These are phyloP conservation scores for Volvox africanus DNA, from an alignment of 139 green algal genomes.

Conservation along the genomic window DNA sequence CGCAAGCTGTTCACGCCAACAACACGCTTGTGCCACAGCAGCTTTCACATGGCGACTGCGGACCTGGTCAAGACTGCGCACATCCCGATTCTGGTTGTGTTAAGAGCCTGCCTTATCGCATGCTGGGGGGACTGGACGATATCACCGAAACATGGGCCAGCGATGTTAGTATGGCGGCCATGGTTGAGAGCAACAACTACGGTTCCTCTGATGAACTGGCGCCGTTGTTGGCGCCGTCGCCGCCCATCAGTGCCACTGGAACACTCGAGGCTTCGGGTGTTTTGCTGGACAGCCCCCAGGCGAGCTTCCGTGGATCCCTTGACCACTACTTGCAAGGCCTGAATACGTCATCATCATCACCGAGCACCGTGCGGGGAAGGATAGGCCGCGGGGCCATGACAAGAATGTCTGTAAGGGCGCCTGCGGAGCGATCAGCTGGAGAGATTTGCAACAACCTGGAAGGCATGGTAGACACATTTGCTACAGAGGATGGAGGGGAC, in stretches of 20 bases:
- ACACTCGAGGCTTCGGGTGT: not conserved
- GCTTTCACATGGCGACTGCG: no score
- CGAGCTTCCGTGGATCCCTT: conserved; percentile 4
- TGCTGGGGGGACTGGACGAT: not conserved
- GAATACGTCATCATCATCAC: not conserved
- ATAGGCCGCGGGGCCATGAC: not conserved
- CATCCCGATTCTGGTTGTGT: no score
- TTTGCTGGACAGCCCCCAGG: conserved; percentile 4
- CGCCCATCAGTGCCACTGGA: not conserved
- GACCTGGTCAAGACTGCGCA: no score
- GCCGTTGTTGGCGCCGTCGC: not conserved
- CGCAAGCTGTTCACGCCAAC: no score
- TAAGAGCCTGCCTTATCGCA: not conserved
- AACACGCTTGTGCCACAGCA: no score
- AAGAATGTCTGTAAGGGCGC: not conserved
- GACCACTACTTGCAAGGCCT: conserved; percentile 34
- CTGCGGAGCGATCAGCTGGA: not conserved
- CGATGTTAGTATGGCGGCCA: not conserved
- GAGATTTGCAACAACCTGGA: not conserved
- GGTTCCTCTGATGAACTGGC: not conserved
- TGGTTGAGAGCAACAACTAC: not conserved
- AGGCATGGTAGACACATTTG: not conserved
- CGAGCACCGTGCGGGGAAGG: not conserved
- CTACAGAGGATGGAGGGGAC: not conserved
- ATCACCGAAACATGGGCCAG: not conserved